Conservation (phyloP, 139 green algal species). For the Monoraphidium neglectum region DNA sequence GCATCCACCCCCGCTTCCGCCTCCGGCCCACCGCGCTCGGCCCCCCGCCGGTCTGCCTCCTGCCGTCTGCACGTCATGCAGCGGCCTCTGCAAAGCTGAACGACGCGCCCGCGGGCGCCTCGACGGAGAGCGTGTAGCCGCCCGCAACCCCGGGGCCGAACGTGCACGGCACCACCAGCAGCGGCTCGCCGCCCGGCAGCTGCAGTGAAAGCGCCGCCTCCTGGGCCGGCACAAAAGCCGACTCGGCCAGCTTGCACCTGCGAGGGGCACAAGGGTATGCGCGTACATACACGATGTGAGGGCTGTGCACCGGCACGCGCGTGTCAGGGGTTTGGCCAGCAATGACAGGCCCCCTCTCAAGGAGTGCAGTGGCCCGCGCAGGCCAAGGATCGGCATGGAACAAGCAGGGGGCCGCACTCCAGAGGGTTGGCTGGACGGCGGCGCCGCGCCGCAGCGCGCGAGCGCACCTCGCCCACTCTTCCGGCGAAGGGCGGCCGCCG, state of each 20-base stretch:
- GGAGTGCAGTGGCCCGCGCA: neutral
- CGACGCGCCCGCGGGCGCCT: too few relatives aligned
- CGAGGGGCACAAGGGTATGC: neutral
- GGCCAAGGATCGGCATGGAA: neutral
- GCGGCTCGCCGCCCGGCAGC: neutral
- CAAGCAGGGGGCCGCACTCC: neutral
- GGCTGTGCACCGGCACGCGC: too few relatives aligned
- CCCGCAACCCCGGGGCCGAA: constrained; percentile 4
- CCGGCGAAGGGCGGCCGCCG: too few relatives aligned
- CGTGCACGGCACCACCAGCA: constrained; percentile 28
- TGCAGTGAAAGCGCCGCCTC: neutral
- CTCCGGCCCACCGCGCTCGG: too few relatives aligned
- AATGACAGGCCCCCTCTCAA: neutral
- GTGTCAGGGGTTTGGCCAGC: too few relatives aligned
- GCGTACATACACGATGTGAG: neutral
- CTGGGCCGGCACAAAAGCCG: constrained; percentile 3
- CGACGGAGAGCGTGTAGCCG: neutral
- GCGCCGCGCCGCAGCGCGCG: neutral
- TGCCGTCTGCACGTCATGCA: too few relatives aligned
- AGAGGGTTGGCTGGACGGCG: neutral
- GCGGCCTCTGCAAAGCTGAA: too few relatives aligned
- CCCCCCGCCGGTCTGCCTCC: too few relatives aligned
- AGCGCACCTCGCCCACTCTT: too few relatives aligned
- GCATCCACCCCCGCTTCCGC: too few relatives aligned
- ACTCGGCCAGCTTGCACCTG: constrained; percentile 13